A percentile compares a stretch with the other conserved stretches of the same genome.
phyloP scores from a whole-genome alignment of 2,329 filamentous ascomycete species.

The Diplodia mutila region DNA sequence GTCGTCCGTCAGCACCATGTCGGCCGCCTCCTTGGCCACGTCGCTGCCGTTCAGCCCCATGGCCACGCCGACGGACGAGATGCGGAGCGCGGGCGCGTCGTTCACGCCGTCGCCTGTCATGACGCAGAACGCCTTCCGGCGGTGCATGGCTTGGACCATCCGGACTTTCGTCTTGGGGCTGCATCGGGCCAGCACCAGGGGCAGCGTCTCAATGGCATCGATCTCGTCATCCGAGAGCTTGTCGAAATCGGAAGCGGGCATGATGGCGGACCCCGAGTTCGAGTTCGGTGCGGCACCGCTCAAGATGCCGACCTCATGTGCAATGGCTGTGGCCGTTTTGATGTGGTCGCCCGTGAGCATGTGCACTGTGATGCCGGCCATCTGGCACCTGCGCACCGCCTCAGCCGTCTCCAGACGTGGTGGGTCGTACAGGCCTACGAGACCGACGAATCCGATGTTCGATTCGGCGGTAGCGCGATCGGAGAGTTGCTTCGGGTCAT shows the following conservation, averaged over 20 bases:
- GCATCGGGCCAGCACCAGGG: constrained; percentile 52
- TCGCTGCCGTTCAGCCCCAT: constrained; percentile 45
- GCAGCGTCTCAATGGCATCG: constrained; percentile 46
- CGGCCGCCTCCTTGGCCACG: constrained; percentile 46
- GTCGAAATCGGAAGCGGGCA: constrained; percentile 52
- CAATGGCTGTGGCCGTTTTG: constrained; percentile 52
- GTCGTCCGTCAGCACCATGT: constrained; percentile 48
- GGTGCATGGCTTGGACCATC: constrained; percentile 50
- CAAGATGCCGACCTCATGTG: constrained; percentile 51
- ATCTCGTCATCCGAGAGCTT: constrained; percentile 48
- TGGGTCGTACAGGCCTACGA: constrained; percentile 85
- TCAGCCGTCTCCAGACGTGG: constrained; percentile 77
- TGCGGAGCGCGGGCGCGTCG: constrained; percentile 46
- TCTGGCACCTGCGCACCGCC: constrained; percentile 50
- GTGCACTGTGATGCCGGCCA: constrained; percentile 53
- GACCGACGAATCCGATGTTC: constrained; percentile 73
- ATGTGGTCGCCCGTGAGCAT: constrained; percentile 55
- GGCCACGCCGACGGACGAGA: constrained; percentile 48
- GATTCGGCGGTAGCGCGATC: constrained; percentile 66
- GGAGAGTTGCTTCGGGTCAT: constrained; percentile 5
- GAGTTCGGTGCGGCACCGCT: constrained; percentile 29
- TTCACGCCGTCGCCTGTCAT: constrained; percentile 51
- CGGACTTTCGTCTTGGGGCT: constrained; percentile 53
- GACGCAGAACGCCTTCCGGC: constrained; percentile 44
- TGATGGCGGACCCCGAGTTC: constrained; percentile 34